These are phyloP conservation scores for Pichia eremophila DNA, from an alignment of 805 yeast species.

Conservation along the genomic window DNA sequence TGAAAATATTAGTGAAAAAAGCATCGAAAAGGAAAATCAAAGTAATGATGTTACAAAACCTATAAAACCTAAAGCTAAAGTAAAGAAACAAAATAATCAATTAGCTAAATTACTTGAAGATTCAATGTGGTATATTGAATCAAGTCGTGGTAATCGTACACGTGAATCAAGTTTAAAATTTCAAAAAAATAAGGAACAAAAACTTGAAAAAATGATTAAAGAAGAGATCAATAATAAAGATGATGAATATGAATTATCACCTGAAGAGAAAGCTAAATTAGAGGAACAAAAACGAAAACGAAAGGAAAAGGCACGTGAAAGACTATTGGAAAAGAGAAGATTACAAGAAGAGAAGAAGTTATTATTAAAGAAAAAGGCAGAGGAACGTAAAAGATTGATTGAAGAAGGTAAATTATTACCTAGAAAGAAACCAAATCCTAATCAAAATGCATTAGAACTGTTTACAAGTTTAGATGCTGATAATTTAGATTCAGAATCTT, in stretches of 20 bases:
- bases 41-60: not conserved
- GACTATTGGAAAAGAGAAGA: not conserved
- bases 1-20: not conserved
- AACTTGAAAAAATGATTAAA: not conserved
- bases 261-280: slow-evolving; percentile 2
- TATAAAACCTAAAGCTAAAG: not conserved
- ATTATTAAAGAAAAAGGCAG: not conserved
- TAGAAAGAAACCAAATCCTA: not conserved
- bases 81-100: not conserved
- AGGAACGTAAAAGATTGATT: not conserved
- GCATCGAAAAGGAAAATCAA: too few relatives aligned
- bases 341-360: not conserved
- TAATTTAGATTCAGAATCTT: slow-evolving; percentile 1
- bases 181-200: slow-evolving; percentile 8
- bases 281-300: slow-evolving; percentile 2
- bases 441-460: not conserved
- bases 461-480: not conserved
- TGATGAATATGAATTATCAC: not conserved
- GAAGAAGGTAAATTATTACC: not conserved
- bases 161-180: slow-evolving; percentile 7
- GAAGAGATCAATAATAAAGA: not conserved
- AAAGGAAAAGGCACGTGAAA: not conserved
- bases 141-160: not conserved
- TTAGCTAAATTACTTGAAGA: slow-evolving; percentile 7
- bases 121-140: slow-evolving; percentile 22